Evolutionary conservation across 371 early-diverging fungal genomes (phyloP).

Genomic region (Chytridium lagenaria): DNA sequence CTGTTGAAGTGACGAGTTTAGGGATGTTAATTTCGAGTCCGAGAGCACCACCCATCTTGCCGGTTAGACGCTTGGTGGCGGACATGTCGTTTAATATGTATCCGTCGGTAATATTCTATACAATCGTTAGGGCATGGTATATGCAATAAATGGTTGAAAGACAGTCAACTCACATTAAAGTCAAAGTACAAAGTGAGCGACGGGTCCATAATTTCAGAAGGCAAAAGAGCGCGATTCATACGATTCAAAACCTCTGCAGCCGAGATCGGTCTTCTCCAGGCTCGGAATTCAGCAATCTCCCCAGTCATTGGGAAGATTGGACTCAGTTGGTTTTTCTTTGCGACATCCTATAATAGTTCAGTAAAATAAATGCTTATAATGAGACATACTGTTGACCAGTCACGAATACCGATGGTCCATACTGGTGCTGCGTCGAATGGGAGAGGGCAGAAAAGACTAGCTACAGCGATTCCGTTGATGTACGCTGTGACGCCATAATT

Average conservation of each 20-base stretch:
- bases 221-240: slow-evolving; percentile 15
- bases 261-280: slow-evolving; percentile 14
- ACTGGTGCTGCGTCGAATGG: not conserved
- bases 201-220: slow-evolving; percentile 12
- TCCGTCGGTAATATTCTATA: slow-evolving; percentile 12
- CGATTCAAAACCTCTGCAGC: not conserved
- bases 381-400: slow-evolving; percentile 23
- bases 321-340: slow-evolving; percentile 10
- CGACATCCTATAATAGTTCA: slow-evolving; percentile 4
- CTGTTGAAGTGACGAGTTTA: slow-evolving; percentile 4
- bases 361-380: not conserved
- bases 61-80: not conserved
- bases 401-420: slow-evolving; percentile 11
- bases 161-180: too few species aligned
- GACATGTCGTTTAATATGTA: slow-evolving; percentile 17
- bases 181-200: slow-evolving; percentile 14
- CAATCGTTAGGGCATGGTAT: too few species aligned
- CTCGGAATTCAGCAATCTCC: slow-evolving; percentile 18
- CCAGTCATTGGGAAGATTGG: slow-evolving; percentile 11
- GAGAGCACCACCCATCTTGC: slow-evolving; percentile 16
- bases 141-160: too few species aligned
- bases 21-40: slow-evolving; percentile 4
- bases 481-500: slow-evolving; percentile 10
- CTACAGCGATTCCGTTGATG: not conserved
- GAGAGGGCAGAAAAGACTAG: not conserved